phyloP scores from a whole-genome alignment of 805 yeast species.

The Wickerhamomyces ciferrii region DNA sequence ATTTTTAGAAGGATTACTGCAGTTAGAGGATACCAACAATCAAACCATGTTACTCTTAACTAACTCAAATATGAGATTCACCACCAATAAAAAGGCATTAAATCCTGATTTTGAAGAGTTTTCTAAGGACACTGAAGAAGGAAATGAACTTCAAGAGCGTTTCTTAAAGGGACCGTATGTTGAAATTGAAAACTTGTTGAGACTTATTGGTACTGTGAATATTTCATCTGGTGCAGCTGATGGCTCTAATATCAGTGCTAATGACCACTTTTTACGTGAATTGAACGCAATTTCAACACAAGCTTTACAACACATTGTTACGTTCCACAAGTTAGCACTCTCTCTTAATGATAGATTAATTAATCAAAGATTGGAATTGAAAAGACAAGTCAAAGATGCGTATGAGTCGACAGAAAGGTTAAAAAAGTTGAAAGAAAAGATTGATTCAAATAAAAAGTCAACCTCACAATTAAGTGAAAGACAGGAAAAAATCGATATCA shows the following conservation, averaged over 20 bases:
- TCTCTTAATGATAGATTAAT: constrained; percentile 29
- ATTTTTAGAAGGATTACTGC: background rate
- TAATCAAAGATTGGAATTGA: constrained; percentile 36
- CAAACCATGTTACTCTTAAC: too few relatives aligned
- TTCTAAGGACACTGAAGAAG: too few relatives aligned
- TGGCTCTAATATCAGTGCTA: background rate
- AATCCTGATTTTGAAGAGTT: too few relatives aligned
- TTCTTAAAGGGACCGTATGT: background rate
- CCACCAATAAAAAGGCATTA: too few relatives aligned
- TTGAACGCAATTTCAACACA: constrained; percentile 18
- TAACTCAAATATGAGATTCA: too few relatives aligned
- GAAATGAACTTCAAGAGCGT: background rate
- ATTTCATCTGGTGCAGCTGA: background rate
- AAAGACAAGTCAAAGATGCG: constrained; percentile 30
- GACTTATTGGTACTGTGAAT: background rate
- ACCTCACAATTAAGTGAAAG: constrained; percentile 20
- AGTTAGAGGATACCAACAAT: background rate
- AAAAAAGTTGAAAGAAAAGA: constrained; percentile 8
- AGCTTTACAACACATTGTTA: constrained; percentile 7
- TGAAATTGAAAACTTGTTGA: background rate
- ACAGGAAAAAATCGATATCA: constrained; percentile 26
- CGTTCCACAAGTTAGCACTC: constrained; percentile 28
- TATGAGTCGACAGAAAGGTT: constrained; percentile 18
- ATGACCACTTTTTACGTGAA: constrained; percentile 12
- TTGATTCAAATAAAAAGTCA: constrained; percentile 9